Evolutionary conservation across 1,139 yeast genomes (phyloP).

Genomic region (Ashbya aceris): DNA sequence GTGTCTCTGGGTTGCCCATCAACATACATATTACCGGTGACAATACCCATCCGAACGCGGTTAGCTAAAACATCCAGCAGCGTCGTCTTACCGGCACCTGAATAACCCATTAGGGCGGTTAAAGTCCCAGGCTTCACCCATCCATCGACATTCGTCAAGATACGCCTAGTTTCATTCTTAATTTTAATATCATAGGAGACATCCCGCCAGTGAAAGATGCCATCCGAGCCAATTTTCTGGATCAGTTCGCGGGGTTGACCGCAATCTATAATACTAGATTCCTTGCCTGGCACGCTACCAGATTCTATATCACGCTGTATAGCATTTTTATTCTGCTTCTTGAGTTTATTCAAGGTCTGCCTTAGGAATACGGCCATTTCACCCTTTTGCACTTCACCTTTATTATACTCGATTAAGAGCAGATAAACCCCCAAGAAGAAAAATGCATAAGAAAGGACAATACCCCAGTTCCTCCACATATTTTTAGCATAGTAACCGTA

Average conservation of each 20-base stretch:
- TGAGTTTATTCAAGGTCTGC: conserved; percentile 31
- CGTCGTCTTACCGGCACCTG: conserved; percentile 73
- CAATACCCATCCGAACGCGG: conserved; percentile 59
- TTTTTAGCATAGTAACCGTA: conserved; percentile 41
- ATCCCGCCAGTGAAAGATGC: conserved; percentile 44
- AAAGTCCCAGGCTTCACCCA: conserved; percentile 61
- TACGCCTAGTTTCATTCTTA: conserved; percentile 43
- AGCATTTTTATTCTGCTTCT: conserved; percentile 29
- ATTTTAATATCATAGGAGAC: conserved; percentile 43
- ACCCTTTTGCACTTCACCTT: conserved; percentile 64
- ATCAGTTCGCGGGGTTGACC: neutral
- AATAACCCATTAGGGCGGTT: conserved; percentile 65
- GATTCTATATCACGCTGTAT: conserved; percentile 8
- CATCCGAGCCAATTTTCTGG: conserved; percentile 14
- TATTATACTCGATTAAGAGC: conserved; percentile 45
- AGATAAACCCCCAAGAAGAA: conserved; percentile 50
- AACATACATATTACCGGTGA: conserved; percentile 57
- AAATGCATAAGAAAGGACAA: conserved; percentile 44
- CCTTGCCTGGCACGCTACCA: conserved; percentile 13
- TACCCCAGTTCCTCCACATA: conserved; percentile 69
- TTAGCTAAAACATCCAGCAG: conserved; percentile 55
- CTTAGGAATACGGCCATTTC: conserved; percentile 55
- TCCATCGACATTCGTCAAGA: conserved; percentile 54
- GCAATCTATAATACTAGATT: conserved; percentile 6
- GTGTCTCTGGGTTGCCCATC: conserved; percentile 50